phyloP scores from a whole-genome alignment of 495 filamentous ascomycete species.

The Cercophora newfieldiana region DNA sequence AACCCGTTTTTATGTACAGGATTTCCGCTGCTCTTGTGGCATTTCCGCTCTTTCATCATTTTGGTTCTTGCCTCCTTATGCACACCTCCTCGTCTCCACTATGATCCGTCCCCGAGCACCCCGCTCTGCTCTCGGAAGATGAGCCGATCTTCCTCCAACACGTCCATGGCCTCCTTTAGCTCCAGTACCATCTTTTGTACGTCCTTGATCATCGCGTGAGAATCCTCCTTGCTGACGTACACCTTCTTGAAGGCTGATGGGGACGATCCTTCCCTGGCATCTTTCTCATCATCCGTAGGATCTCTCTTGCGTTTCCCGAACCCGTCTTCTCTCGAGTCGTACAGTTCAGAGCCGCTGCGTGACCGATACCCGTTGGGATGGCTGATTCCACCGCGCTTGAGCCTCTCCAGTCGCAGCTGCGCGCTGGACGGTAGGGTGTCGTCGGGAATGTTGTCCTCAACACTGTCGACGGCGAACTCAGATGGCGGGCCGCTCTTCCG shows the following conservation, averaged over 20 bases:
- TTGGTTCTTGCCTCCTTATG: no score
- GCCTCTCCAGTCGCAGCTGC: constrained; percentile 9
- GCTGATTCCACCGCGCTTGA: neutral
- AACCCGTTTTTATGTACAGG: neutral
- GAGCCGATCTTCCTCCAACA: constrained; percentile 24
- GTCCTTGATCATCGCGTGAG: constrained; percentile 28
- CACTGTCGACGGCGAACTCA: neutral
- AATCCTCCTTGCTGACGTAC: constrained; percentile 16
- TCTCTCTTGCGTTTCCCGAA: constrained; percentile 19
- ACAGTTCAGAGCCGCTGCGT: neutral
- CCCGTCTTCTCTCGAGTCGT: neutral
- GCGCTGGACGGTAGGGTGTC: neutral
- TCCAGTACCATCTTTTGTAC: constrained; percentile 34
- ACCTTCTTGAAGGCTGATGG: constrained; percentile 14
- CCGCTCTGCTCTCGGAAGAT: constrained; percentile 19
- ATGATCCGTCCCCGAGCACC: constrained; percentile 10
- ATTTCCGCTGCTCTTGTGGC: neutral
- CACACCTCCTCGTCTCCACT: neutral
- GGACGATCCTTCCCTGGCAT: constrained; percentile 1
- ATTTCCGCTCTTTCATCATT: neutral
- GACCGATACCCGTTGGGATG: neutral
- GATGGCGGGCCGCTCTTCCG: neutral
- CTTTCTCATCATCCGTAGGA: neutral
- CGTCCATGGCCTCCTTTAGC: constrained; percentile 32
- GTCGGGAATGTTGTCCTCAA: constrained; percentile 5